These are phyloP conservation scores for Pseudogymnoascus pannorum DNA, from an alignment of 2,329 filamentous ascomycete species.

Conservation along the genomic window DNA sequence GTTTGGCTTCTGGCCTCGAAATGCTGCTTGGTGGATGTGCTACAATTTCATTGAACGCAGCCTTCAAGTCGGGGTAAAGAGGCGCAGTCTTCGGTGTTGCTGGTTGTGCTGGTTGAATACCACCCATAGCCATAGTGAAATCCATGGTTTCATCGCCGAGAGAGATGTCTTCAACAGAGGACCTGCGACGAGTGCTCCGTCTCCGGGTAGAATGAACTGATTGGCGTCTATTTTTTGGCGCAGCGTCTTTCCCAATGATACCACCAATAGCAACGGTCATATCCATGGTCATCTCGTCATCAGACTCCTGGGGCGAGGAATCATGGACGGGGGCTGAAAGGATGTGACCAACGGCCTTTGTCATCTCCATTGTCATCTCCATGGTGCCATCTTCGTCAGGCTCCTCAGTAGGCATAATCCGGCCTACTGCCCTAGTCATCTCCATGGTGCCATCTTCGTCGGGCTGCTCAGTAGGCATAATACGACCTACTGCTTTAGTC, in stretches of 20 bases:
- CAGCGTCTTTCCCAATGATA: constrained; percentile 32
- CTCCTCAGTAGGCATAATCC: constrained; percentile 49
- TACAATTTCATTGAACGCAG: neutral
- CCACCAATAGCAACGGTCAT: constrained; percentile 49
- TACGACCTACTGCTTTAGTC: constrained; percentile 73
- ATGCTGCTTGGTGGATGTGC: neutral
- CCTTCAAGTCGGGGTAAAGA: constrained; percentile 14
- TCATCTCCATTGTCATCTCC: constrained; percentile 50
- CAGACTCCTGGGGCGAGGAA: constrained; percentile 9
- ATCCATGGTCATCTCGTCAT: constrained; percentile 37
- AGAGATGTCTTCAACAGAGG: constrained; percentile 25
- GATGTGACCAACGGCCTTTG: constrained; percentile 32
- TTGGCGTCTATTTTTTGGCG: constrained; percentile 24
- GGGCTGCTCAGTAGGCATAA: constrained; percentile 40
- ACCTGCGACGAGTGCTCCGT: constrained; percentile 32
- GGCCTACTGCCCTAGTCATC: constrained; percentile 74
- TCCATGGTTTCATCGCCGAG: constrained; percentile 42
- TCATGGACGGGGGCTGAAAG: constrained; percentile 6
- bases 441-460: constrained; percentile 66
- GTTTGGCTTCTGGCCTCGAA: constrained; percentile 38
- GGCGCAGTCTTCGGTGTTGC: constrained; percentile 33
- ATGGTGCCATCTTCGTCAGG: constrained; percentile 33
- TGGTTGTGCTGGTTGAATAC: constrained; percentile 36
- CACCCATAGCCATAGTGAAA: constrained; percentile 48
- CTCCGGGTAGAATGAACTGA: constrained; percentile 25